These are phyloP conservation scores for Lonicera japonica DNA, from an alignment of 129 eudicot species.

Conservation along the genomic window DNA sequence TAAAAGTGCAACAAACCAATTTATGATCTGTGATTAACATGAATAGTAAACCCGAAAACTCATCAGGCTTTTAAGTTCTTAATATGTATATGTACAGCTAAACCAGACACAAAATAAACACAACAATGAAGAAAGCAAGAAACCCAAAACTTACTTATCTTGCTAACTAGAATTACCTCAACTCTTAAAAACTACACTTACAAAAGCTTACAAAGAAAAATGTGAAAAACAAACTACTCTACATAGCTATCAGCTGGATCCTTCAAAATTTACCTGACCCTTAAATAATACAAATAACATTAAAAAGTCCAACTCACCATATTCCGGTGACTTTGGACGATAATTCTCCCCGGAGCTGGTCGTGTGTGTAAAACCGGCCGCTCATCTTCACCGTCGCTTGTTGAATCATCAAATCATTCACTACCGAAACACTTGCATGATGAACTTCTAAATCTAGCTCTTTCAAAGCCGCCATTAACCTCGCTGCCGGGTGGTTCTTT, in stretches of 20 bases:
- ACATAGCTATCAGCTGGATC: slow-evolving; percentile 8
- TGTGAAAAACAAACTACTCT: background rate
- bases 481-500: slow-evolving; percentile 85
- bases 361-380: slow-evolving; percentile 57
- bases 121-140: no score
- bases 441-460: slow-evolving; percentile 76
- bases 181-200: background rate
- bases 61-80: no score
- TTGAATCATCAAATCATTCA: slow-evolving; percentile 86
- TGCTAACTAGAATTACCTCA: background rate
- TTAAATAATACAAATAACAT: background rate
- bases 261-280: slow-evolving; percentile 9
- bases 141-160: no score
- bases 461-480: slow-evolving; percentile 63
- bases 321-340: slow-evolving; percentile 40
- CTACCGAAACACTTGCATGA: slow-evolving; percentile 88
- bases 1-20: no score
- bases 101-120: no score
- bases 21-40: no score
- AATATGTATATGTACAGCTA: no score
- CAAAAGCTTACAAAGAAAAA: background rate
- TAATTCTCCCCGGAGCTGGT: slow-evolving; percentile 63
- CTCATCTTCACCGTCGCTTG: slow-evolving; percentile 91
- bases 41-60: no score
- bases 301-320: background rate